phyloP scores from a whole-genome alignment of 306 rosid species.

The Hylodesmum podocarpum region DNA sequence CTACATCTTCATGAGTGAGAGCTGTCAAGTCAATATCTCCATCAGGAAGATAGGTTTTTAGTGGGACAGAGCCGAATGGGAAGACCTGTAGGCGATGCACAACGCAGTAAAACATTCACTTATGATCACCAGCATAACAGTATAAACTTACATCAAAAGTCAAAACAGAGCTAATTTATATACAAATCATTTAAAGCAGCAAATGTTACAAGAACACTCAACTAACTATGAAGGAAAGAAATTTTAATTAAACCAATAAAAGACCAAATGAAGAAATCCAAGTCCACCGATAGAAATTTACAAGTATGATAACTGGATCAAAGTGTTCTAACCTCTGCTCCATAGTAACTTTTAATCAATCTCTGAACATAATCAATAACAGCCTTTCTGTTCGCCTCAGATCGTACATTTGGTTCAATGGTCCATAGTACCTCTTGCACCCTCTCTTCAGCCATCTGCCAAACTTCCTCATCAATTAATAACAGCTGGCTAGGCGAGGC shows the following conservation, averaged over 20 bases:
- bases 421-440: slow-evolving; percentile 51
- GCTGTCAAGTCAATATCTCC: slow-evolving; percentile 77
- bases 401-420: slow-evolving; percentile 62
- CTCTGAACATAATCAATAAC: slow-evolving; percentile 45
- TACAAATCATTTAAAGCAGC: background rate
- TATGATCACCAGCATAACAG: background rate
- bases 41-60: slow-evolving; percentile 78
- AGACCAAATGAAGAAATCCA: background rate
- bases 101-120: slow-evolving; percentile 17
- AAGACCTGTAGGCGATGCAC: slow-evolving; percentile 53
- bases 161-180: background rate
- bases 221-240: slow-evolving; percentile 4
- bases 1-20: slow-evolving; percentile 42
- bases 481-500: slow-evolving; percentile 15
- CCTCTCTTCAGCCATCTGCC: slow-evolving; percentile 59
- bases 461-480: slow-evolving; percentile 56
- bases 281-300: slow-evolving; percentile 3
- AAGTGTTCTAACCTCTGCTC: slow-evolving; percentile 53
- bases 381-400: slow-evolving; percentile 52
- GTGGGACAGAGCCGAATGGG: slow-evolving; percentile 70
- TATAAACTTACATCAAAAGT: slow-evolving; percentile 20
- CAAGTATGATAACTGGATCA: background rate
- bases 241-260: slow-evolving; percentile 2
- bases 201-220: slow-evolving; percentile 12
- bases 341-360: slow-evolving; percentile 45